Evolutionary conservation across 495 filamentous ascomycete genomes (phyloP).

Genomic region (Hypomontagnella monticulosa): DNA sequence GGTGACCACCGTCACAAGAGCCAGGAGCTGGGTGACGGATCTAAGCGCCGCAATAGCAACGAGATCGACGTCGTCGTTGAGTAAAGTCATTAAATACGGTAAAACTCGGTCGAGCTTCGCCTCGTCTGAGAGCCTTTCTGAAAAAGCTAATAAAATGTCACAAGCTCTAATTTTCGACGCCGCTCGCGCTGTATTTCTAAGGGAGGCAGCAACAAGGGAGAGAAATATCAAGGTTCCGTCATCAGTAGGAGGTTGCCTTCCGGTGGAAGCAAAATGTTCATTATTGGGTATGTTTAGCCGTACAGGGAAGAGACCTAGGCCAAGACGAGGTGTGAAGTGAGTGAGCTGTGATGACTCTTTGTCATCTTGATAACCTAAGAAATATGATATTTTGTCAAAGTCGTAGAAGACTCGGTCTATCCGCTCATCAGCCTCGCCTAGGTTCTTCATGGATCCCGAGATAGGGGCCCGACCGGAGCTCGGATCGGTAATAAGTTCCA

Average conservation of each 20-base stretch:
- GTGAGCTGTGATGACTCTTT: constrained; percentile 46
- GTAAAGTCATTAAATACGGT: constrained; percentile 82
- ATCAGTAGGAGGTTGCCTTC: constrained; percentile 63
- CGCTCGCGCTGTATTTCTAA: constrained; percentile 88
- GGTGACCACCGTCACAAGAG: constrained; percentile 85
- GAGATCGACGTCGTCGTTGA: constrained; percentile 81
- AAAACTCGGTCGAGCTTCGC: constrained; percentile 95
- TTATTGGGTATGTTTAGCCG: constrained; percentile 89
- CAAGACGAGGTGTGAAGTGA: constrained; percentile 53
- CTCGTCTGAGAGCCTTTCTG: constrained; percentile 91
- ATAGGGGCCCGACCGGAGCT: constrained; percentile 75
- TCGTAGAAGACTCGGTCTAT: constrained; percentile 93
- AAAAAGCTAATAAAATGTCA: constrained; percentile 91
- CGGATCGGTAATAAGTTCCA: constrained; percentile 96
- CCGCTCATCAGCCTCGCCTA: constrained; percentile 87
- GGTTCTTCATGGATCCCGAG: constrained; percentile 69
- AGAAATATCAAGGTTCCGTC: constrained; percentile 95
- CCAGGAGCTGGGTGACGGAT: constrained; percentile 85
- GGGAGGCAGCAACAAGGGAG: constrained; percentile 82
- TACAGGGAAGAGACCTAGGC: constrained; percentile 72
- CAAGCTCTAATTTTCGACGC: constrained; percentile 90
- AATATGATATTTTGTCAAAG: constrained; percentile 97
- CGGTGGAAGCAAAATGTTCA: constrained; percentile 66
- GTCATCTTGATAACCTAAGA: constrained; percentile 75
- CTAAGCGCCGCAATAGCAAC: constrained; percentile 87